These are phyloP conservation scores for Cytospora piceicola DNA, from an alignment of 2,329 filamentous ascomycete genomes.

Conservation along the genomic window DNA sequence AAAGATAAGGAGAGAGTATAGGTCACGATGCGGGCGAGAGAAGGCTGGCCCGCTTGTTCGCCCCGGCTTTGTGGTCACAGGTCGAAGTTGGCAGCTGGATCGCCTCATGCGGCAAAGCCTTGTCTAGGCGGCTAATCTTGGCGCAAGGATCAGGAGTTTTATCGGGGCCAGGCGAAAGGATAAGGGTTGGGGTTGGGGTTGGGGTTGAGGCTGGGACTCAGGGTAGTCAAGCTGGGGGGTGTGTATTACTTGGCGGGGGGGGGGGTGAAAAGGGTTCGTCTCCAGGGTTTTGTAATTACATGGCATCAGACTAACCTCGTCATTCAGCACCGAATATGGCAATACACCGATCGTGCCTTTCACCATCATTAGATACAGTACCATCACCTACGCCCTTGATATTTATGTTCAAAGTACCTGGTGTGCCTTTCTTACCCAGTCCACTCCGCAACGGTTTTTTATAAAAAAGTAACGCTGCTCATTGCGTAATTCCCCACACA, in stretches of 20 bases:
- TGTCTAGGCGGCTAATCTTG: conserved; percentile 10
- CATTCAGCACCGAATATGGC: not conserved
- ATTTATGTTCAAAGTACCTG: not conserved
- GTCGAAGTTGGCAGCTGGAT: conserved; percentile 26
- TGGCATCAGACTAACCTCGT: not conserved
- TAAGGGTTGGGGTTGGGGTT: not conserved
- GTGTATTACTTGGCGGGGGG: too few species aligned
- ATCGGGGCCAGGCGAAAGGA: not conserved
- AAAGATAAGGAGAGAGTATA: not conserved
- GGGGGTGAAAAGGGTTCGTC: too few species aligned
- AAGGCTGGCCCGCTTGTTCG: conserved; percentile 23
- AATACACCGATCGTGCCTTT: not conserved
- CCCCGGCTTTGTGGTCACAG: conserved; percentile 18
- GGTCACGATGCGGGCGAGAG: conserved; percentile 24
- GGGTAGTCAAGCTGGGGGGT: not conserved
- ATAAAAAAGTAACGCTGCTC: not conserved
- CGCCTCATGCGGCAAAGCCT: conserved; percentile 30
- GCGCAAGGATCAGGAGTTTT: not conserved
- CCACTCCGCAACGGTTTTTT: not conserved
- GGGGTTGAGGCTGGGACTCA: not conserved
- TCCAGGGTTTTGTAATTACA: too few species aligned
- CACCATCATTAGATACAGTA: too few species aligned
- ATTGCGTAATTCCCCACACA: conserved; percentile 2
- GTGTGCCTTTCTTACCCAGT: not conserved
- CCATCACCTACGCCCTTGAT: not conserved